Evolutionary conservation across 2,329 filamentous ascomycete species (phyloP).

Genomic region (Rhynchosporium graminicola): DNA sequence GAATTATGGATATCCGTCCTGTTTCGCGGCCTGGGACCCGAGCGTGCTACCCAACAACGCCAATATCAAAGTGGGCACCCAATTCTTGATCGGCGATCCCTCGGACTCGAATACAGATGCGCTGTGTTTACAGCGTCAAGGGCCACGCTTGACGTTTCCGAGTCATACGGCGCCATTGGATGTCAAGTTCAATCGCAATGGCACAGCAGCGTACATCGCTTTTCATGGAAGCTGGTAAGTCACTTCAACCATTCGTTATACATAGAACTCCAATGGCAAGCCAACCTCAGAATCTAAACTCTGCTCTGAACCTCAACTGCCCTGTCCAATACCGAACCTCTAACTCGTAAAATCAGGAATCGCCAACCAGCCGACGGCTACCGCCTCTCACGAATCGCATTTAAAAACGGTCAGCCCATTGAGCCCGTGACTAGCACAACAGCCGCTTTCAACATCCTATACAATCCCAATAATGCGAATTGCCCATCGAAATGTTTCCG

Average conservation of each 20-base stretch:
- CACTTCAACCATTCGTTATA: not conserved
- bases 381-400: constrained; percentile 46
- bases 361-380: constrained; percentile 50
- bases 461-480: constrained; percentile 52
- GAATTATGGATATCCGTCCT: constrained; percentile 27
- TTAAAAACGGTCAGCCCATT: constrained; percentile 47
- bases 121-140: constrained; percentile 15
- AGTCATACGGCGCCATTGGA: constrained; percentile 26
- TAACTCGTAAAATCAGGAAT: constrained; percentile 51
- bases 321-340: not conserved
- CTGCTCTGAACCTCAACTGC: not conserved
- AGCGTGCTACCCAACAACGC: constrained; percentile 8
- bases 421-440: constrained; percentile 46
- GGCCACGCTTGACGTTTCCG: constrained; percentile 21
- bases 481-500: constrained; percentile 63
- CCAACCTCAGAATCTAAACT: no score
- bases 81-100: constrained; percentile 13
- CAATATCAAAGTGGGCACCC: constrained; percentile 16
- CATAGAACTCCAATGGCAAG: not conserved
- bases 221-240: constrained; percentile 31
- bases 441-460: constrained; percentile 54
- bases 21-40: constrained; percentile 22
- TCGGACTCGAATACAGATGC: constrained; percentile 14
- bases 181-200: constrained; percentile 24
- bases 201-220: constrained; percentile 19